Evolutionary conservation across 2,329 filamentous ascomycete species (phyloP).

Genomic region (Gaeumannomyces sp.): DNA sequence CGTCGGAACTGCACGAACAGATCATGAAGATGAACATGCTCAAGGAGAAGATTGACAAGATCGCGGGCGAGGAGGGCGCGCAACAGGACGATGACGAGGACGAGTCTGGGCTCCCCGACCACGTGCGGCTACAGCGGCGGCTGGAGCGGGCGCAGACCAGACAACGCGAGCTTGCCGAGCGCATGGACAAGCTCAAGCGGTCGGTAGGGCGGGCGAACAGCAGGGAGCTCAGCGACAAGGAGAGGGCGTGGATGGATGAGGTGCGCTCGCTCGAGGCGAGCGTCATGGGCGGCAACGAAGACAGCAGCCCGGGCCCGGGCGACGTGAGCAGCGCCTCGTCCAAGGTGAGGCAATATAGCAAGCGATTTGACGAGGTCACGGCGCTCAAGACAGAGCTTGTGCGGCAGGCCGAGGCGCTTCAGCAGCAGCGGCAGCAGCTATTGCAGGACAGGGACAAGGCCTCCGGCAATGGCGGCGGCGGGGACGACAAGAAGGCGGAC

Average conservation of each 20-base stretch:
- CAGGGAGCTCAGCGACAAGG: slow-evolving; percentile 55
- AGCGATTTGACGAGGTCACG: slow-evolving; percentile 52
- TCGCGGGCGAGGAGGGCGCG: slow-evolving; percentile 52
- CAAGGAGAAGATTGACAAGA: slow-evolving; percentile 58
- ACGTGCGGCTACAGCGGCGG: slow-evolving; percentile 53
- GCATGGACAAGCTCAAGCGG: slow-evolving; percentile 53
- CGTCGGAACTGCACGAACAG: slow-evolving; percentile 61
- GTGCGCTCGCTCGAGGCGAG: slow-evolving; percentile 33
- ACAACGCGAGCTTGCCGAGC: slow-evolving; percentile 49
- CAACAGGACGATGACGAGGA: slow-evolving; percentile 26
- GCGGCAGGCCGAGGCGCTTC: slow-evolving; percentile 42
- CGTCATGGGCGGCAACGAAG: slow-evolving; percentile 30
- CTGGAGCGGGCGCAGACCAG: slow-evolving; percentile 47
- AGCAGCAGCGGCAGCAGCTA: slow-evolving; percentile 17
- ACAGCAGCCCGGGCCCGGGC: slow-evolving; percentile 25
- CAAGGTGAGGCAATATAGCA: slow-evolving; percentile 44
- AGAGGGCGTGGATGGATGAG: slow-evolving; percentile 44
- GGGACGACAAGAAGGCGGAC: slow-evolving; percentile 15
- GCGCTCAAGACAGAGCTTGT: slow-evolving; percentile 46
- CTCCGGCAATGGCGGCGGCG: slow-evolving; percentile 22
- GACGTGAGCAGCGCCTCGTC: slow-evolving; percentile 13
- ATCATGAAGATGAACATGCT: slow-evolving; percentile 60
- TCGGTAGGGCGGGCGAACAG: slow-evolving; percentile 41
- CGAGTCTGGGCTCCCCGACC: slow-evolving; percentile 31
- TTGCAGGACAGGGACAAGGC: slow-evolving; percentile 18